Evolutionary conservation across 441 rosid species (phyloP).

Genomic region (Pelargonium myrrhifolium): DNA sequence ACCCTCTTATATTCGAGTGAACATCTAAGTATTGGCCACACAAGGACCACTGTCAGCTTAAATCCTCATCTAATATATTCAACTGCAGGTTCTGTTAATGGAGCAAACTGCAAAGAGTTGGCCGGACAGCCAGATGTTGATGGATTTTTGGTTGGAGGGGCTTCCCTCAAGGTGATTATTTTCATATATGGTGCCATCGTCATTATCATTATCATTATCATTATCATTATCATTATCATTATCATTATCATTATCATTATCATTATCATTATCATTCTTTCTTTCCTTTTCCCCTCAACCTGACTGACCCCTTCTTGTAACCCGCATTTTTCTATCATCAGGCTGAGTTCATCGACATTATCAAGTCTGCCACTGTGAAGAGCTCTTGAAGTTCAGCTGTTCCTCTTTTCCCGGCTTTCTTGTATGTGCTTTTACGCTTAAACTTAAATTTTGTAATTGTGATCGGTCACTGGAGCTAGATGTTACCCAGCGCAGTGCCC

Average conservation of each 20-base stretch:
- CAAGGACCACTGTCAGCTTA: background rate
- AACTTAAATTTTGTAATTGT: too few relatives aligned
- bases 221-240: too few relatives aligned
- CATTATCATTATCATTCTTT: too few relatives aligned
- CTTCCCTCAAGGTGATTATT: conserved; percentile 54
- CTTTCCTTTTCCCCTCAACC: too few relatives aligned
- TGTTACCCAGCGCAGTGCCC: too few relatives aligned
- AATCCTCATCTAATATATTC: background rate
- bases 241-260: too few relatives aligned
- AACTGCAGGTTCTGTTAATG: conserved; percentile 56
- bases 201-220: too few relatives aligned
- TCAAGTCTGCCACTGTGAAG: conserved; percentile 48
- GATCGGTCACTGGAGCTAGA: too few relatives aligned
- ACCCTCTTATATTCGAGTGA: too few relatives aligned
- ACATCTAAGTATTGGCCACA: background rate
- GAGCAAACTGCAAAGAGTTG: conserved; percentile 57
- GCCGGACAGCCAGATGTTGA: conserved; percentile 54
- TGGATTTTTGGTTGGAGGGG: conserved; percentile 77
- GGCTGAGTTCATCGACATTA: conserved; percentile 63
- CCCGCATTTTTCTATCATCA: conserved; percentile 12
- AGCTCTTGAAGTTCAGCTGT: background rate
- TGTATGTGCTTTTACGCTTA: too few relatives aligned
- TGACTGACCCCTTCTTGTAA: background rate
- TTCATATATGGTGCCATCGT: background rate
- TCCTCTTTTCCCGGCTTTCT: too few relatives aligned